Evolutionary conservation across 768 basidiomycete genomes (phyloP).

Genomic region (Epithele typhae): DNA sequence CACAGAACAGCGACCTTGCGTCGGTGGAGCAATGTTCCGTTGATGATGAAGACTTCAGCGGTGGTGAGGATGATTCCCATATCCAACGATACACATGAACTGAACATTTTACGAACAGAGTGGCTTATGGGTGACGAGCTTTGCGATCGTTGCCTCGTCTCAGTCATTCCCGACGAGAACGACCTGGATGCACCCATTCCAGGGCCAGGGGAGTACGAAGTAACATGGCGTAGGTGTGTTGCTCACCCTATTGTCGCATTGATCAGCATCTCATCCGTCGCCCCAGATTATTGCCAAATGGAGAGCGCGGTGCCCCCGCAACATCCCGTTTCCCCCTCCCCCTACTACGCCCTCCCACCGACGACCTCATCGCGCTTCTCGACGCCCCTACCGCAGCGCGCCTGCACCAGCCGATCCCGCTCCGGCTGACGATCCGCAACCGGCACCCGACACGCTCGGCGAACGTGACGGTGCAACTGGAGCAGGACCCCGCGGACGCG

Average conservation of each 20-base stretch:
- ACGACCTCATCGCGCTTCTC: conserved; percentile 64
- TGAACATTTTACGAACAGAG: conserved; percentile 41
- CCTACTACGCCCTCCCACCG: conserved; percentile 50
- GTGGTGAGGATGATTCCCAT: conserved; percentile 40
- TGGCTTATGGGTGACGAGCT: conserved; percentile 65
- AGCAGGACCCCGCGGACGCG: conserved; percentile 60
- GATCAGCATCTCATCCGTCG: not conserved
- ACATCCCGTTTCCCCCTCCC: conserved; percentile 59
- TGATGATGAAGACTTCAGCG: conserved; percentile 41
- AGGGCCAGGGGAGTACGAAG: conserved; percentile 54
- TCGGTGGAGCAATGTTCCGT: conserved; percentile 50
- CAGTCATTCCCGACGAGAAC: conserved; percentile 40
- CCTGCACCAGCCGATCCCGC: conserved; percentile 56
- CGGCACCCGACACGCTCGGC: conserved; percentile 59
- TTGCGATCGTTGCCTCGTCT: conserved; percentile 50
- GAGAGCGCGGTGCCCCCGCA: conserved; percentile 39
- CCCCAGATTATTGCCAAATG: conserved; percentile 43
- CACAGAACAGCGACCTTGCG: conserved; percentile 40
- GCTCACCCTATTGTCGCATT: conserved; percentile 3
- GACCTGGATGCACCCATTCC: conserved; percentile 31
- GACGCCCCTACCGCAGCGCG: conserved; percentile 56
- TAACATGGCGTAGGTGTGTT: conserved; percentile 62
- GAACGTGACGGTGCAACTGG: conserved; percentile 67
- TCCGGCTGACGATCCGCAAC: conserved; percentile 64
- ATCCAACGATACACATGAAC: no score